Conservation (phyloP, 2,329 filamentous ascomycete genomes). For the Colletotrichum limetticola region DNA sequence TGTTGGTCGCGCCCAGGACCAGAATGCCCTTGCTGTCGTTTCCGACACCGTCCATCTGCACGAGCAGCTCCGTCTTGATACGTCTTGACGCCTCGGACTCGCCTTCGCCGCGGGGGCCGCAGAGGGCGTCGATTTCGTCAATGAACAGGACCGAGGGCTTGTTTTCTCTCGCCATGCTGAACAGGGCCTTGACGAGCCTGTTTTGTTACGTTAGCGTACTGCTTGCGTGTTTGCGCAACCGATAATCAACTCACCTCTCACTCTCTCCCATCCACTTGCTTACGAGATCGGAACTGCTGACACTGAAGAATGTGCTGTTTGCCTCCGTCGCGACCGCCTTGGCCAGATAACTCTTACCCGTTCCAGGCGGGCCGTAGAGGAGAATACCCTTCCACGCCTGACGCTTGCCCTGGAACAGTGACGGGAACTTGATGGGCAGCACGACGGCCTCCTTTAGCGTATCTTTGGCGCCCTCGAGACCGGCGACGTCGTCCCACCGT, state of each 20-base stretch:
- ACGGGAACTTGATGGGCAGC: constrained; percentile 97
- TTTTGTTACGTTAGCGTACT: not conserved
- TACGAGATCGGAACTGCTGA: constrained; percentile 95
- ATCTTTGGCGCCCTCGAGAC: constrained; percentile 93
- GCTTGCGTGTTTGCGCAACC: not conserved
- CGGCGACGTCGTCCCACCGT: constrained; percentile 98
- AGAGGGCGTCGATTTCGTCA: constrained; percentile 96
- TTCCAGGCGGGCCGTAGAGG: constrained; percentile 94
- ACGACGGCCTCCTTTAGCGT: constrained; percentile 98
- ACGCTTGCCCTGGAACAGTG: constrained; percentile 93
- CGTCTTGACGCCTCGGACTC: constrained; percentile 97
- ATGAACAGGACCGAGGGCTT: constrained; percentile 99
- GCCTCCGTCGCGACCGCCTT: constrained; percentile 98
- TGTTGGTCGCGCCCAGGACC: constrained; percentile 96
- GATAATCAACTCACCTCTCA: constrained; percentile 75
- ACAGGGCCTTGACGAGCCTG: constrained; percentile 94
- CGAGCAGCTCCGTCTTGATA: constrained; percentile 98
- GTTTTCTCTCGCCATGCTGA: constrained; percentile 98
- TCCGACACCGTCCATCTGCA: constrained; percentile 99
- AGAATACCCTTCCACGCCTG: constrained; percentile 99
- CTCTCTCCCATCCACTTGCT: constrained; percentile 99
- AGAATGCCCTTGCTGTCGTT: constrained; percentile 94
- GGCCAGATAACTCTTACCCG: constrained; percentile 96
- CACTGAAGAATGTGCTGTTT: constrained; percentile 99
- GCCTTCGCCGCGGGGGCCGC: constrained; percentile 90